These are phyloP conservation scores for Xylaria scruposa DNA, from an alignment of 495 filamentous ascomycete genomes.

Conservation along the genomic window DNA sequence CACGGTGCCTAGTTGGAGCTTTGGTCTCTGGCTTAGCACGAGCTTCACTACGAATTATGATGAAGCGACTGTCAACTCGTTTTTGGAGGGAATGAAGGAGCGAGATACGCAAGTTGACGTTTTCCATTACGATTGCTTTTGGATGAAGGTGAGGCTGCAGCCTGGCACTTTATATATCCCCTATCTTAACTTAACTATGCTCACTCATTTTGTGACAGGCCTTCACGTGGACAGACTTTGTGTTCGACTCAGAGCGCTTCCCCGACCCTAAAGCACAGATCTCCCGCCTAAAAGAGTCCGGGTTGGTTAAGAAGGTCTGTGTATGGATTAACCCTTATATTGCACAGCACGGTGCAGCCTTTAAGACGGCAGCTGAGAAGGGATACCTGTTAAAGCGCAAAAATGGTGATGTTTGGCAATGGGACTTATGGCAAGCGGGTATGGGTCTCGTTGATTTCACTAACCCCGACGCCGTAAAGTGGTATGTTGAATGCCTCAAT, in stretches of 20 bases:
- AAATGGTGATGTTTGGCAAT: constrained; percentile 75
- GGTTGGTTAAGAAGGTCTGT: constrained; percentile 66
- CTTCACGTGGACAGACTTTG: constrained; percentile 79
- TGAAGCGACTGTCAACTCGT: constrained; percentile 68
- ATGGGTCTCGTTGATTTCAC: constrained; percentile 80
- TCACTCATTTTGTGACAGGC: constrained; percentile 37
- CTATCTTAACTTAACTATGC: background rate
- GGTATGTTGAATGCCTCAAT: constrained; percentile 65
- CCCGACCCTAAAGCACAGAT: constrained; percentile 70
- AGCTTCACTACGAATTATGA: constrained; percentile 75
- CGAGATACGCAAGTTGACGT: constrained; percentile 70
- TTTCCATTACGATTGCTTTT: constrained; percentile 77
- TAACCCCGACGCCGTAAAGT: constrained; percentile 68
- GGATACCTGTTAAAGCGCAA: constrained; percentile 73
- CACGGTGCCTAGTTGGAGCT: constrained; percentile 71
- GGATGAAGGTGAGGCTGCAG: constrained; percentile 47
- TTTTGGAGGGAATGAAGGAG: constrained; percentile 71
- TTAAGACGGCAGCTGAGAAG: constrained; percentile 66
- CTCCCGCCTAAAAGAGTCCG: constrained; percentile 61
- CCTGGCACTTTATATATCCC: background rate
- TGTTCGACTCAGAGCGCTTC: constrained; percentile 71
- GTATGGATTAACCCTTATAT: constrained; percentile 79
- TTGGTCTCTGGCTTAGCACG: constrained; percentile 74
- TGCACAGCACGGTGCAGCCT: constrained; percentile 69
- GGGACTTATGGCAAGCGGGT: constrained; percentile 76